Percentiles rank a stretch among this genome's conserved stretches.
Conservation (phyloP, 106 monocot species). For the Vanilla planifolia region DNA sequence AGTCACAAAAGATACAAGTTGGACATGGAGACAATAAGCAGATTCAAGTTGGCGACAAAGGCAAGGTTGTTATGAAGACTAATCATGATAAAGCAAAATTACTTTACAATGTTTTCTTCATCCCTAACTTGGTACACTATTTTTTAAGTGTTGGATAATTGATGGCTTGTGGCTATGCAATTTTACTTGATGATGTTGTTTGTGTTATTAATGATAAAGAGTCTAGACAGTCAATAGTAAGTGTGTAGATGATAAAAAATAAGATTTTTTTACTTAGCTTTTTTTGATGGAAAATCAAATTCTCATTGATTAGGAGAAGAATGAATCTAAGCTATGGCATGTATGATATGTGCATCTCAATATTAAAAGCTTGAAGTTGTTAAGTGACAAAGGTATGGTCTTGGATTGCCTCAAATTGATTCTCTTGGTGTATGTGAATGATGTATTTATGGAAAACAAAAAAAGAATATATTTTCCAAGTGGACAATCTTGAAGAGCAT, state of each 20-base stretch:
- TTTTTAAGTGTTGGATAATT: conserved; percentile 11
- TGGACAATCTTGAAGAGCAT: neutral
- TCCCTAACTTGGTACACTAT: conserved; percentile 7
- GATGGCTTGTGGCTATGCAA: neutral
- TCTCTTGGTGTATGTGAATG: conserved; percentile 2
- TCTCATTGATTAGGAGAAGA: neutral
- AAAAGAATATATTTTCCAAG: neutral
- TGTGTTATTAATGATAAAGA: neutral
- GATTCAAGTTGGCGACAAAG: conserved; percentile 8
- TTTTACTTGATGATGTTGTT: neutral
- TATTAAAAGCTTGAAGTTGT: neutral
- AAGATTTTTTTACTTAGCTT: neutral
- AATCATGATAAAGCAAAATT: neutral
- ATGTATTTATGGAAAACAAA: conserved; percentile 8
- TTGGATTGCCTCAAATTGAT: neutral
- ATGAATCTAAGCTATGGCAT: conserved; percentile 8
- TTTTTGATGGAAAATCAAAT: too few species aligned
- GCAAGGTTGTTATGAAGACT: neutral
- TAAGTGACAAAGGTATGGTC: conserved; percentile 11
- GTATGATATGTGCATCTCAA: conserved; percentile 1
- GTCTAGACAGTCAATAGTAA: too few species aligned
- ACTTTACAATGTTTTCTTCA: conserved; percentile 3
- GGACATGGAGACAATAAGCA: neutral
- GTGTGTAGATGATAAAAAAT: neutral
- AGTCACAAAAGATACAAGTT: neutral